Base-by-base conservation (phyloP, 1,284 basidiomycete genomes). In the Irpex sp. region DNA sequence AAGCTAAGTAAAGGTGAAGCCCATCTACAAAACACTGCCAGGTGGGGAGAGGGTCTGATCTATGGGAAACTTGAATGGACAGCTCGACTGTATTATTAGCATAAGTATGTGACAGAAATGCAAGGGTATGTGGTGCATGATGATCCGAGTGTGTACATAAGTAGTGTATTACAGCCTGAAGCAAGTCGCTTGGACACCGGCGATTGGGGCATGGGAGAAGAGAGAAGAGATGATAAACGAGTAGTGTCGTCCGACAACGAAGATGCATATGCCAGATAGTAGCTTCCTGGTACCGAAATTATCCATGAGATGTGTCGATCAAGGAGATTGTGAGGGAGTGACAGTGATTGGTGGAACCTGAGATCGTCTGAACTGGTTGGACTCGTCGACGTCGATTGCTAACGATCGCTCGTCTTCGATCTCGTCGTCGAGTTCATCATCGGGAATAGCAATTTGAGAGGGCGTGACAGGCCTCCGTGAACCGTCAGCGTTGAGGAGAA, bases 401-500 rank as follows among this genome's bases (percentile, higher is more conserved):
- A 60, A 23, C 19, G 59, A 63, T 23, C 35, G 73, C 63, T 77
- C 75, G 5, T 78, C 72, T 64, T 78, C 77, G 58, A 74, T 76
- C 57, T 77, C 76, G 1, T 68, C 72, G 49, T 67, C 66, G 56
- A 68, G 69, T 56, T 72, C 69, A 23, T 70, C 53, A 18, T 51
- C 55, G 23, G 59, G 72, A 19, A 75, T 66, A 10, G 74, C 70
- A 23, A 77, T 64, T 23, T 69, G 66, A 39, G 75, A 70, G n/a
- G 75, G 72, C 21, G 77, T 72, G 63, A 69, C 68, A 65, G 66
- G 65, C 8, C 64, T 66, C 12, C 45, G 58, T 49, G 58, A 56
- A 7, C 39, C 57, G 2, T 49, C 51, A 12, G 51, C 56, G 7
- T 42, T 36, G 12, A 58, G 47, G 12, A 21, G 39, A 4, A 45